phyloP scores from a whole-genome alignment of 2,329 filamentous ascomycete species.

The Plectosphaerella plurivora region DNA sequence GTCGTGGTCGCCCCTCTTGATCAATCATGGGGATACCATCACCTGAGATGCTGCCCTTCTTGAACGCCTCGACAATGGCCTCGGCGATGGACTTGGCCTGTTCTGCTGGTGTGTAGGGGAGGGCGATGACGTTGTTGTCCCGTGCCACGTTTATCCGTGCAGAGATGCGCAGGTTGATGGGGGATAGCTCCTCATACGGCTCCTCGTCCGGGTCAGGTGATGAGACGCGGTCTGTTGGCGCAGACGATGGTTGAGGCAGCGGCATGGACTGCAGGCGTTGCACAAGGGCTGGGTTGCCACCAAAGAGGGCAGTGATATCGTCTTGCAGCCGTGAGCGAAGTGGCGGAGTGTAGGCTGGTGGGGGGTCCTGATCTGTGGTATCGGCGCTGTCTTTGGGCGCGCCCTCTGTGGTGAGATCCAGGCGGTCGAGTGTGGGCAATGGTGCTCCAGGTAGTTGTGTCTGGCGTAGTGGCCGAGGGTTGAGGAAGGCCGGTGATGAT shows the following conservation, averaged over 20 bases:
- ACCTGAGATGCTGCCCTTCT: conserved; percentile 31
- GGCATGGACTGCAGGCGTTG: background rate
- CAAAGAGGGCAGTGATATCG: conserved; percentile 47
- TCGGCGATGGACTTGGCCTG: conserved; percentile 37
- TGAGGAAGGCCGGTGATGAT: background rate
- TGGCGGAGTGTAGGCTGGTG: conserved; percentile 12
- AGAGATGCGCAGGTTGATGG: conserved; percentile 43
- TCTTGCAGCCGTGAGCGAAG: conserved; percentile 55
- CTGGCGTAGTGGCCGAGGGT: background rate
- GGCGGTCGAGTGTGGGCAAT: background rate
- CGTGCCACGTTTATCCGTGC: conserved; percentile 40
- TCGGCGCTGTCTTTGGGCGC: conserved; percentile 2
- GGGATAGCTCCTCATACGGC: conserved; percentile 20
- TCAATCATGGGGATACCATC: conserved; percentile 42
- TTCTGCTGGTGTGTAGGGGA: conserved; percentile 31
- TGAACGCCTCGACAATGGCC: conserved; percentile 39
- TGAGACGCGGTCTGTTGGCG: background rate
- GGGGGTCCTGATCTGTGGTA: conserved; percentile 2
- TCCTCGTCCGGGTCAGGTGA: background rate
- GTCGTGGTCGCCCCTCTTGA: conserved; percentile 35
- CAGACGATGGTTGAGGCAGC: background rate
- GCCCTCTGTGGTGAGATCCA: background rate
- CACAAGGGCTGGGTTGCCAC: background rate
- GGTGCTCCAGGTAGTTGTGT: background rate
- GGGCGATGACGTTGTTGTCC: conserved; percentile 43